Percentiles rank a stretch among this genome's conserved stretches.
Evolutionary conservation across 208 protist genomes (phyloP).

Genomic region (Trypanosoma theileri): DNA sequence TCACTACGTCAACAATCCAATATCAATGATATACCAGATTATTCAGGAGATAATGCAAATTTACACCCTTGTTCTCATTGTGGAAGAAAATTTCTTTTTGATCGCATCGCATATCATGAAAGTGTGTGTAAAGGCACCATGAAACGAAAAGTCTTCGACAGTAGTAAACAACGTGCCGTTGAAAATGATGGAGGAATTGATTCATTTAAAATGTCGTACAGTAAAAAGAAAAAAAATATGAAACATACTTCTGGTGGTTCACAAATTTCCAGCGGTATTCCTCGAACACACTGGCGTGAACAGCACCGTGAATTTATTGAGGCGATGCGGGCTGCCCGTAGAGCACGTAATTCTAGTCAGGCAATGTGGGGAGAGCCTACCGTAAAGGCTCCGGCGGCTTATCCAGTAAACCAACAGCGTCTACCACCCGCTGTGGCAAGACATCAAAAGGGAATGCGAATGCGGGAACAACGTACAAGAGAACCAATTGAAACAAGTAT

Average conservation of each 20-base stretch:
- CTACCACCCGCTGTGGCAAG: slow-evolving; percentile 62
- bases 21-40: slow-evolving; percentile 18
- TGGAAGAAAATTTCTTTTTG: slow-evolving; percentile 82
- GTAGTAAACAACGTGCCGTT: slow-evolving; percentile 64
- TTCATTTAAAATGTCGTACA: slow-evolving; percentile 24
- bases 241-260: slow-evolving; percentile 8
- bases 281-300: slow-evolving; percentile 76
- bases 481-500: background rate
- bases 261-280: slow-evolving; percentile 23
- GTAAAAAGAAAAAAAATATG: slow-evolving; percentile 14
- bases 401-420: slow-evolving; percentile 19
- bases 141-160: slow-evolving; percentile 81
- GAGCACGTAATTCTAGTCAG: slow-evolving; percentile 16
- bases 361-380: slow-evolving; percentile 54
- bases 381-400: slow-evolving; percentile 1
- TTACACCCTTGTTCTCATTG: slow-evolving; percentile 88
- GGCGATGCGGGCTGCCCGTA: slow-evolving; percentile 52
- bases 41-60: slow-evolving; percentile 47
- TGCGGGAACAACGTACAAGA: slow-evolving; percentile 20
- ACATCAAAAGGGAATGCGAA: slow-evolving; percentile 52
- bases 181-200: slow-evolving; percentile 33
- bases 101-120: slow-evolving; percentile 90
- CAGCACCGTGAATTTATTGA: slow-evolving; percentile 90
- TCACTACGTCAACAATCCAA: slow-evolving; percentile 31
- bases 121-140: slow-evolving; percentile 80